Conservation (phyloP, 1,284 basidiomycete species). For the Sporisorium graminicola region DNA sequence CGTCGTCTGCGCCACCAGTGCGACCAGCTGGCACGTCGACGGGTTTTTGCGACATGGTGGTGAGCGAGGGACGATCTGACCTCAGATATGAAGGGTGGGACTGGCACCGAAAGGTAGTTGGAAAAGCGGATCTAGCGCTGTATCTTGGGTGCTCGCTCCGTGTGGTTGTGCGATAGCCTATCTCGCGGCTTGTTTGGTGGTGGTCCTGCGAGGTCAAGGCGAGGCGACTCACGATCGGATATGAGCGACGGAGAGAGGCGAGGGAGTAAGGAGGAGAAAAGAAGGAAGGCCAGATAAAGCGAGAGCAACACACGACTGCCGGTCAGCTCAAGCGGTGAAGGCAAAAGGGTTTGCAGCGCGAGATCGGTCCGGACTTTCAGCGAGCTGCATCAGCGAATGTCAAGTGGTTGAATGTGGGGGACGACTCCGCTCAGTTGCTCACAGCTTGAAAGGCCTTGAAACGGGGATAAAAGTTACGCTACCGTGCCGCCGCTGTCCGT, state of each 20-base stretch:
- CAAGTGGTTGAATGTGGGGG: neutral
- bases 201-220: neutral
- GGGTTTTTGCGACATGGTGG: constrained; percentile 35
- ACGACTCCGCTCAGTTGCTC: constrained; percentile 14
- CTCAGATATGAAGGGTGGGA: too few species aligned
- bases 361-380: constrained; percentile 33
- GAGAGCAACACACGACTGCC: constrained; percentile 3
- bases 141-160: neutral
- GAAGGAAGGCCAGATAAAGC: neutral
- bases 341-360: neutral
- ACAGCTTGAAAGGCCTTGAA: neutral
- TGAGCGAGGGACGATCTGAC: too few species aligned
- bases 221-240: neutral
- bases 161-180: neutral
- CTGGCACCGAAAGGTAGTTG: neutral
- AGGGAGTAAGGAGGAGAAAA: neutral
- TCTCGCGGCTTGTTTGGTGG: neutral
- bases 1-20: constrained; percentile 7
- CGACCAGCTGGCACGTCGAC: constrained; percentile 18
- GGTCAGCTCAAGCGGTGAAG: neutral
- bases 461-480: constrained; percentile 15
- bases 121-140: neutral
- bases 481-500: constrained; percentile 29
- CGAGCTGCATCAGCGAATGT: constrained; percentile 1
- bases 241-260: neutral